phyloP scores from a whole-genome alignment of 208 protist genomes.

The Trypanosoma mega region DNA sequence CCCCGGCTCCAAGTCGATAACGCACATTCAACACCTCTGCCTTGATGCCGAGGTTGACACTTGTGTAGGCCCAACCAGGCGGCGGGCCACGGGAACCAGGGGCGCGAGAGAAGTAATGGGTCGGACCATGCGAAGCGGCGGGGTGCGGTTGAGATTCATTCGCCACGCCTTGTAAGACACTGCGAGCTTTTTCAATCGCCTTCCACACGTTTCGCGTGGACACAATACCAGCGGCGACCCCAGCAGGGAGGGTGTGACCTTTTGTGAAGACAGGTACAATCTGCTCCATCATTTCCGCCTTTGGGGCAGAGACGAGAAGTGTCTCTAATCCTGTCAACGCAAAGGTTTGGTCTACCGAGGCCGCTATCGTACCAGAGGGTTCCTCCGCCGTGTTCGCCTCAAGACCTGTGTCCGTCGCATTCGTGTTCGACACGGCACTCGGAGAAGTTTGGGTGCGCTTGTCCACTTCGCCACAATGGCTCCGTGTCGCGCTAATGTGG shows the following conservation, averaged over 20 bases:
- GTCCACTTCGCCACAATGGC: background rate
- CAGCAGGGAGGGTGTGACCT: conserved; percentile 46
- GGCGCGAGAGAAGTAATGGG: conserved; percentile 57
- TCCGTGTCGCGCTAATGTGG: conserved; percentile 11
- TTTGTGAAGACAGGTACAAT: conserved; percentile 57
- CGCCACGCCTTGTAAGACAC: conserved; percentile 10
- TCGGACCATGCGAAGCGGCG: conserved; percentile 47
- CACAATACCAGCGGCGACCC: conserved; percentile 45
- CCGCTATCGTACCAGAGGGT: conserved; percentile 4
- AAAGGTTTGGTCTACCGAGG: conserved; percentile 39
- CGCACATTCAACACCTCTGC: conserved; percentile 57
- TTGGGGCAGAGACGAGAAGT: conserved; percentile 54
- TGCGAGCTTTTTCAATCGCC: conserved; percentile 49
- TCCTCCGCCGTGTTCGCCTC: background rate
- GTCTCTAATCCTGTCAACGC: conserved; percentile 51
- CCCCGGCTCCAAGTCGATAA: conserved; percentile 27
- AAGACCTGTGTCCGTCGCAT: background rate
- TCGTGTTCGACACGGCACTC: background rate
- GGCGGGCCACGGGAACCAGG: conserved; percentile 50
- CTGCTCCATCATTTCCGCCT: conserved; percentile 54
- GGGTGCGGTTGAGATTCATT: conserved; percentile 31
- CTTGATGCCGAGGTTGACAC: conserved; percentile 62
- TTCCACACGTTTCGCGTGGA: conserved; percentile 53
- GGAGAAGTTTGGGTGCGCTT: background rate
- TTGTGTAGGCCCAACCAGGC: conserved; percentile 57